These are phyloP conservation scores for Monilinia aucupariae DNA, from an alignment of 2,329 filamentous ascomycete genomes.

Conservation along the genomic window DNA sequence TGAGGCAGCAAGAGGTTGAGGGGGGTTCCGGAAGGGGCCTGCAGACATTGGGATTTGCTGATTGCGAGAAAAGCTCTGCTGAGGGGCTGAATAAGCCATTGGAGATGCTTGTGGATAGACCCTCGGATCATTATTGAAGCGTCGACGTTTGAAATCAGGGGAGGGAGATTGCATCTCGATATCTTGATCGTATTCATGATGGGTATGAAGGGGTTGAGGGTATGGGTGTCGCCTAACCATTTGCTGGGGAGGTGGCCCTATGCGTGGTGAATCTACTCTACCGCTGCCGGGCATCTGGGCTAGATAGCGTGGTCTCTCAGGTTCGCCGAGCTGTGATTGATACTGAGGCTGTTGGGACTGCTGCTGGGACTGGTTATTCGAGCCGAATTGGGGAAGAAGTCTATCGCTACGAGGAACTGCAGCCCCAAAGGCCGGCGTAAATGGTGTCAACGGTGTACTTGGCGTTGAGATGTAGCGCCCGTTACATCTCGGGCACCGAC, in stretches of 20 bases:
- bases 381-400: slow-evolving; percentile 24
- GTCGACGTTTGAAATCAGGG: slow-evolving; percentile 57
- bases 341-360: neutral
- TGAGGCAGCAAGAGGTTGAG: slow-evolving; percentile 35
- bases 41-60: slow-evolving; percentile 31
- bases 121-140: slow-evolving; percentile 46
- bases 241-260: slow-evolving; percentile 22
- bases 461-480: slow-evolving; percentile 42
- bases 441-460: slow-evolving; percentile 33
- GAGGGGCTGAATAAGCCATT: slow-evolving; percentile 33
- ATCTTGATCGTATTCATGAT: slow-evolving; percentile 36
- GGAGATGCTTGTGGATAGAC: slow-evolving; percentile 38
- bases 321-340: slow-evolving; percentile 21
- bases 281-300: slow-evolving; percentile 24
- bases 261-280: slow-evolving; percentile 30
- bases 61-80: slow-evolving; percentile 25
- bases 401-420: slow-evolving; percentile 21
- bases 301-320: slow-evolving; percentile 24
- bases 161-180: slow-evolving; percentile 42
- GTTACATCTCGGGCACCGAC: slow-evolving; percentile 65
- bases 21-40: slow-evolving; percentile 34
- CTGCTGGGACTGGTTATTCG: neutral
- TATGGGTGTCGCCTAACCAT: slow-evolving; percentile 25
- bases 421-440: slow-evolving; percentile 26
- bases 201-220: slow-evolving; percentile 29